Evolutionary conservation across 2,329 filamentous ascomycete species (phyloP).

Genomic region (Ascochyta pisi): DNA sequence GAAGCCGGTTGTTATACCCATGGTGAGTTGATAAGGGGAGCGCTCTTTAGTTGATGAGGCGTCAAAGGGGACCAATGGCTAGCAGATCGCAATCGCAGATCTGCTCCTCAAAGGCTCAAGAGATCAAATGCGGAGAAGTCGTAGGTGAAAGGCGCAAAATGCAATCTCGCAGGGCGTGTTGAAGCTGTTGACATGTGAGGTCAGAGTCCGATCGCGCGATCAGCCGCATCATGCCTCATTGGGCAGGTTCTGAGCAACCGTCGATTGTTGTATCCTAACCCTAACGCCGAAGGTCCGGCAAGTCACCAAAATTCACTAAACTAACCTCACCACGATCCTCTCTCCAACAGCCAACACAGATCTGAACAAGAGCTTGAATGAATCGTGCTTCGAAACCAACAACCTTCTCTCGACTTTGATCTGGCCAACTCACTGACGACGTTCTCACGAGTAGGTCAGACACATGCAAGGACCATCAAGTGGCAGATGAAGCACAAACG

Average conservation of each 20-base stretch:
- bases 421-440: too few species aligned
- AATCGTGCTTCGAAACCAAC: too few species aligned
- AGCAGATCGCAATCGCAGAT: neutral
- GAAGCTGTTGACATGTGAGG: conserved; percentile 16
- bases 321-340: too few species aligned
- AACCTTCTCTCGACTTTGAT: too few species aligned
- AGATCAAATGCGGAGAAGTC: neutral
- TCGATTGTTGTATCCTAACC: neutral
- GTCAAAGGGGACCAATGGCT: conserved; percentile 10
- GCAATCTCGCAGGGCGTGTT: neutral
- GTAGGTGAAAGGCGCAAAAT: conserved; percentile 2
- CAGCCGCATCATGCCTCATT: conserved; percentile 11
- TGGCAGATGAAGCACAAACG: conserved; percentile 7
- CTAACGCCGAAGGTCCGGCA: too few species aligned
- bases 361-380: too few species aligned
- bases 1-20: conserved; percentile 62
- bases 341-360: too few species aligned
- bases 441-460: too few species aligned
- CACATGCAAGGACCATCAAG: neutral
- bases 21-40: conserved; percentile 29
- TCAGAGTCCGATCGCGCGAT: conserved; percentile 11
- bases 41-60: neutral
- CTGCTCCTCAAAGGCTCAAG: too few species aligned
- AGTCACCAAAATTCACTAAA: too few species aligned
- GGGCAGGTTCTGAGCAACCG: conserved; percentile 2